These are phyloP conservation scores for Metschnikowia lochheadii DNA, from an alignment of 805 yeast genomes.

Conservation along the genomic window DNA sequence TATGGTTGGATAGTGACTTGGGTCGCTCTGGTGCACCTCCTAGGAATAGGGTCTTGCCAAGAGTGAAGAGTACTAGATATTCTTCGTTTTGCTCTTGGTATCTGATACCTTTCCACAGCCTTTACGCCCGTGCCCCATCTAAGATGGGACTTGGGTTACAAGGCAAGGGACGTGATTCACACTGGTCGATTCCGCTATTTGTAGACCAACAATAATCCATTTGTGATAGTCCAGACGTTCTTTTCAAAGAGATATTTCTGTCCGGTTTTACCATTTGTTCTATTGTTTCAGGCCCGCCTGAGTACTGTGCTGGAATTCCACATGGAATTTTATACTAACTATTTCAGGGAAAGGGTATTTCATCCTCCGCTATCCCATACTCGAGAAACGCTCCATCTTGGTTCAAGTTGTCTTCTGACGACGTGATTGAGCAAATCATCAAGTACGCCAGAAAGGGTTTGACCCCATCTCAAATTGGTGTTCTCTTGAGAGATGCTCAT, in stretches of 20 bases:
- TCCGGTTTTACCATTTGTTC: no score
- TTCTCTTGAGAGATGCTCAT: conserved; percentile 98
- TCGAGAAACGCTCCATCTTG: conserved; percentile 98
- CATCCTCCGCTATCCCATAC: conserved; percentile 98
- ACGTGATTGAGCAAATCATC: conserved; percentile 96
- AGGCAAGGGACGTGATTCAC: conserved; percentile 1
- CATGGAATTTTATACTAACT: conserved; percentile 14
- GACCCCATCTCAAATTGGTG: conserved; percentile 99
- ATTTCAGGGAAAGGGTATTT: conserved; percentile 94
- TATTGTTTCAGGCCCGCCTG: conserved; percentile 3
- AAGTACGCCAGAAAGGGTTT: conserved; percentile 99
- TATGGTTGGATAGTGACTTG: conserved; percentile 23
- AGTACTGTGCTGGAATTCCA: conserved; percentile 1
- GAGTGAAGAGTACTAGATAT: conserved; percentile 20
- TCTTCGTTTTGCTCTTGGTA: conserved; percentile 21
- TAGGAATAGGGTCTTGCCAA: conserved; percentile 28
- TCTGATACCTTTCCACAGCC: conserved; percentile 16
- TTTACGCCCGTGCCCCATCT: background rate
- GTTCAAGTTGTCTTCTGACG: conserved; percentile 96
- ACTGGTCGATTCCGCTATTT: conserved; percentile 55
- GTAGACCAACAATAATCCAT: conserved; percentile 13
- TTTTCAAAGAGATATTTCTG: background rate
- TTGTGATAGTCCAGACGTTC: background rate
- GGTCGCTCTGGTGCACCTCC: conserved; percentile 23
- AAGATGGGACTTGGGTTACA: background rate